Base-by-base conservation (phyloP, 2,329 filamentous ascomycete genomes). In the Ceratocystis smalleyi region DNA sequence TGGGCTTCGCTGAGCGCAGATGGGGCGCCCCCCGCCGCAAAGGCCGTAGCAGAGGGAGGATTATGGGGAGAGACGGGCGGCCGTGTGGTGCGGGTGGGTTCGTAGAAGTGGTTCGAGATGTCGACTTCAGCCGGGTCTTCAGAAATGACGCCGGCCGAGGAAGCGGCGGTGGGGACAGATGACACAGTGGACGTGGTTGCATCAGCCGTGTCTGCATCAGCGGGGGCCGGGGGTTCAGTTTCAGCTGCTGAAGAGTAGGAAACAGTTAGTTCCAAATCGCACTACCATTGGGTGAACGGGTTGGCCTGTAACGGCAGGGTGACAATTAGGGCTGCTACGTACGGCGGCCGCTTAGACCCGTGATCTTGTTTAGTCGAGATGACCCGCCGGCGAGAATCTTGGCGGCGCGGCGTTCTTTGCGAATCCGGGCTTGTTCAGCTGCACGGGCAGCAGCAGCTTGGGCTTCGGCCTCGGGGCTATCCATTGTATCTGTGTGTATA, bases 391-490 rank as follows among this genome's bases (percentile, higher is more conserved):
- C 83, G 70, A 81, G 83, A 74, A 91, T 84, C 78, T 91, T 92
- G 65, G 87, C 88, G 73, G 90, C 86, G 60, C 88, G 82, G 47
- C 87, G 83, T 73, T 91, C 88, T 73, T 90, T 89, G 69, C 89
- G 86, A 65, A 89, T 78, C 59, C 88, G 84, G 45, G 86, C 85
- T 74, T 89, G 85, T 68, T 86, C 83, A 30, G 79, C 75, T 2
- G 82, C 81, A 67, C 81, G 75, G 66, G 77, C 75, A 15, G 79
- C 76, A 1, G 78, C 79, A 1, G 77, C 77, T 66, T 81, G 78
- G 59, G 78, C 76, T n/a, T 62, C 64, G 32, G 64, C 35, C n/a
- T 35, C 59, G 22, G 47, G 22, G 15, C 22, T 24, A 57, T 60
- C 57, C 40, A 62, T 64, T n/a, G 1, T n/a, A 57, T 72, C 66